Percentiles rank a stretch among this genome's conserved stretches.
Conservation (phyloP, 345 rosid species). For the Salix brachista region DNA sequence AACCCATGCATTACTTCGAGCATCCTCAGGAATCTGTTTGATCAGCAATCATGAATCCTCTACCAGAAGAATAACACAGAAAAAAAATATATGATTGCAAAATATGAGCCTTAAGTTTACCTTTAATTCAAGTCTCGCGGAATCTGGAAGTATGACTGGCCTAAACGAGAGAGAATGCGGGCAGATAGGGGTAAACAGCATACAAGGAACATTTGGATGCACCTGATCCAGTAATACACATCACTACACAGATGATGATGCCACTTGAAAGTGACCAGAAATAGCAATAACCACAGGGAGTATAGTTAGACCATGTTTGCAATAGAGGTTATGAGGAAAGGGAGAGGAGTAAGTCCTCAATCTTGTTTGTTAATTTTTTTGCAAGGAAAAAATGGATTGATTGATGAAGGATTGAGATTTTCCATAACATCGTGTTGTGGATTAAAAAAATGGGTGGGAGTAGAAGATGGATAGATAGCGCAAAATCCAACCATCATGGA, state of each 20-base stretch:
- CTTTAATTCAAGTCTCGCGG: conserved; percentile 90
- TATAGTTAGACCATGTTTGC: background rate
- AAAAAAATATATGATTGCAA: background rate
- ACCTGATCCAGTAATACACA: conserved; percentile 49
- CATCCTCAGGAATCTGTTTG: conserved; percentile 80
- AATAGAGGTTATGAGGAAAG: background rate
- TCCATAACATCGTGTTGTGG: background rate
- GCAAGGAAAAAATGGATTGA: background rate
- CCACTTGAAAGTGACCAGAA: background rate
- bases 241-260: background rate
- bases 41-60: background rate
- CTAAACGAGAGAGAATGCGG: conserved; percentile 97
- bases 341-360: background rate
- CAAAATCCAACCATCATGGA: background rate
- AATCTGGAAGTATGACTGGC: conserved; percentile 98
- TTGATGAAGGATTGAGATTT: background rate
- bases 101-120: conserved; percentile 26
- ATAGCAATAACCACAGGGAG: background rate
- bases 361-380: background rate
- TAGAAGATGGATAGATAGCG: background rate
- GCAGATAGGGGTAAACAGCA: conserved; percentile 95
- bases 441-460: background rate
- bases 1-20: conserved; percentile 98
- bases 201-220: conserved; percentile 99
- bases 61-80: background rate